A percentile compares a stretch with the other conserved stretches of the same genome.
Evolutionary conservation across 768 basidiomycete species (phyloP).

Genomic region (Naganishia kalamii): DNA sequence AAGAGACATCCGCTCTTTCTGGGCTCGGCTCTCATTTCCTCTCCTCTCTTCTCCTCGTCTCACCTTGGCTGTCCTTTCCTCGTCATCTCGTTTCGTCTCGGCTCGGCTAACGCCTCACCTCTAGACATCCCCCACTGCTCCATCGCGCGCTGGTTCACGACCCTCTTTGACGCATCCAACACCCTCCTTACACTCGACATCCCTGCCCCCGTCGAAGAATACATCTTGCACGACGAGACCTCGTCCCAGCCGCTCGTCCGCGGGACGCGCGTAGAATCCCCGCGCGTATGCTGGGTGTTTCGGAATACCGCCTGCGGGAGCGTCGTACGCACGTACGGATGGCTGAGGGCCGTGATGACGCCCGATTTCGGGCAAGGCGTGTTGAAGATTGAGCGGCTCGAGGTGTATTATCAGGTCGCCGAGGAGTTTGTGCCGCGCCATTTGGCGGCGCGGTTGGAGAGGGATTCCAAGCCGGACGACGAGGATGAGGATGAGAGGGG

Average conservation of each 20-base stretch:
- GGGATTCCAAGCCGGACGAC: not conserved
- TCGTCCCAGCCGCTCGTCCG: not conserved
- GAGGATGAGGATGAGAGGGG: not conserved
- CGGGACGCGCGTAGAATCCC: not conserved
- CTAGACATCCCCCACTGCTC: conserved; percentile 9
- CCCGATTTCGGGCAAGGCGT: conserved; percentile 10
- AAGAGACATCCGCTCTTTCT: no score
- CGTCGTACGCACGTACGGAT: not conserved
- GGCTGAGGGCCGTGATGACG: conserved; percentile 5
- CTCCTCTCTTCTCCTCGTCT: no score
- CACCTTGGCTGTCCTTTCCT: no score
- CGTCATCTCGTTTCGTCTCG: not conserved
- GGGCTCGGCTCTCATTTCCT: no score
- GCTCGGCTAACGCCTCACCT: no score
- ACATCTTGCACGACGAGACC: not conserved
- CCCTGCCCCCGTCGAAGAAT: conserved; percentile 5
- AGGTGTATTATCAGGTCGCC: conserved; percentile 8
- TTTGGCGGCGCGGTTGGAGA: no score
- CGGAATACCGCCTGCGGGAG: not conserved
- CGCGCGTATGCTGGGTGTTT: not conserved
- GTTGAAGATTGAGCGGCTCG: conserved; percentile 8
- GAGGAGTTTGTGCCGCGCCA: conserved; percentile 5
- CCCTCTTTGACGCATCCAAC: not conserved
- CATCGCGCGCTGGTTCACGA: conserved; percentile 1
- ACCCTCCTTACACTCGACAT: not conserved